Evolutionary conservation across 345 rosid genomes (phyloP).

Genomic region (Cardamine chenopodiifolia): DNA sequence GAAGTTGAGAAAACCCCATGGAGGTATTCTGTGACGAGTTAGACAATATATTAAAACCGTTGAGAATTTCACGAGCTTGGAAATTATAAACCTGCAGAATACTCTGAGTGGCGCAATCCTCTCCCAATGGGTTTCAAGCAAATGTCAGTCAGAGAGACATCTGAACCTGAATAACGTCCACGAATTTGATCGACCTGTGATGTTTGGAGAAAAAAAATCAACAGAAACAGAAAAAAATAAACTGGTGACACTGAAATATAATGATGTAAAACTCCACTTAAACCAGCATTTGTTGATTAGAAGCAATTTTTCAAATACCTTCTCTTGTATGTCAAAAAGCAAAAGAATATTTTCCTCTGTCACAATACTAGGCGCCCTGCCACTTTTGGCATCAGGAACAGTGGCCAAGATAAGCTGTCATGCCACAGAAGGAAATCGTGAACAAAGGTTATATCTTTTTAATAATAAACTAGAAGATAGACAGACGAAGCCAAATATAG

Average conservation of each 20-base stretch:
- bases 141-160: slow-evolving; percentile 72
- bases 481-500: slow-evolving; percentile 18
- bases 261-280: slow-evolving; percentile 18
- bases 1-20: slow-evolving; percentile 11
- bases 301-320: slow-evolving; percentile 52
- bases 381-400: slow-evolving; percentile 57
- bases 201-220: slow-evolving; percentile 17
- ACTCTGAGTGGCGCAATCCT: slow-evolving; percentile 96
- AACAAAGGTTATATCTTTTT: slow-evolving; percentile 25
- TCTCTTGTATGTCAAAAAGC: slow-evolving; percentile 89
- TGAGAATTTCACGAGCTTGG: slow-evolving; percentile 17
- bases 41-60: slow-evolving; percentile 6
- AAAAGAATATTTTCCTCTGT: slow-evolving; percentile 82
- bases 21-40: slow-evolving; percentile 17
- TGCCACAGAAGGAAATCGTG: slow-evolving; percentile 27
- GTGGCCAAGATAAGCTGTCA: slow-evolving; percentile 86
- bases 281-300: slow-evolving; percentile 4
- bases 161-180: slow-evolving; percentile 77
- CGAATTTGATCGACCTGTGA: slow-evolving; percentile 78
- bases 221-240: slow-evolving; percentile 23
- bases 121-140: slow-evolving; percentile 94
- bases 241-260: slow-evolving; percentile 16
- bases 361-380: slow-evolving; percentile 66
- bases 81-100: slow-evolving; percentile 70
- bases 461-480: slow-evolving; percentile 1